Evolutionary conservation across 306 rosid genomes (phyloP).

Genomic region (Quercus rubra): DNA sequence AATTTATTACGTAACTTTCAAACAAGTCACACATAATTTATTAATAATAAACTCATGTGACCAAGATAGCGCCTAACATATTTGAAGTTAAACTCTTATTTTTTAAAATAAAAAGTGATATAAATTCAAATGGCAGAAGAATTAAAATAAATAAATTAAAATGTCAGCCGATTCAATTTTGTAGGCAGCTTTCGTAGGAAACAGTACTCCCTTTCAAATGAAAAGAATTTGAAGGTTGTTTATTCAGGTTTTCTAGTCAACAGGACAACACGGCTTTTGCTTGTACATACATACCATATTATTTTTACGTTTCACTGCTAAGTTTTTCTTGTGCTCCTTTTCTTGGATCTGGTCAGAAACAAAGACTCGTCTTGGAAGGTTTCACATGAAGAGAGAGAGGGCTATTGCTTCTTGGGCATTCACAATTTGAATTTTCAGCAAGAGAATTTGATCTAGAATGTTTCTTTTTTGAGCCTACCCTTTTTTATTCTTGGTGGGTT

Average conservation of each 20-base stretch:
- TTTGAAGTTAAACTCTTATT: too few relatives aligned
- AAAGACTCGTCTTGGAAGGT: constrained; percentile 1
- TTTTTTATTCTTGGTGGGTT: constrained; percentile 1
- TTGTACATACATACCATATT: background rate
- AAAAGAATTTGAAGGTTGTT: background rate
- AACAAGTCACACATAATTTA: too few relatives aligned
- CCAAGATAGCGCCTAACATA: too few relatives aligned
- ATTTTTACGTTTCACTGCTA: background rate
- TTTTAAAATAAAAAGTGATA: background rate
- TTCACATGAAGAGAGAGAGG: background rate
- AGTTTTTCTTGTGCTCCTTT: constrained; percentile 24
- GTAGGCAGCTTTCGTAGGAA: constrained; percentile 18
- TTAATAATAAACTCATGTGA: too few relatives aligned
- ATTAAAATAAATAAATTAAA: background rate
- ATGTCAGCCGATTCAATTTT: background rate
- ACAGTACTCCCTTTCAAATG: background rate
- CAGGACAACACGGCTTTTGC: constrained; percentile 20
- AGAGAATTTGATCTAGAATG: too few relatives aligned
- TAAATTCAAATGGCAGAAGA: background rate
- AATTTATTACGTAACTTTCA: too few relatives aligned
- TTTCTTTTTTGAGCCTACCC: too few relatives aligned
- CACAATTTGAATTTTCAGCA: constrained; percentile 2
- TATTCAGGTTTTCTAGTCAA: constrained; percentile 26
- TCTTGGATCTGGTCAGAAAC: constrained; percentile 52
- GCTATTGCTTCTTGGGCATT: constrained; percentile 16